Base-by-base conservation (phyloP, 78 protist species). In the Chrysochromulina tobinii region DNA sequence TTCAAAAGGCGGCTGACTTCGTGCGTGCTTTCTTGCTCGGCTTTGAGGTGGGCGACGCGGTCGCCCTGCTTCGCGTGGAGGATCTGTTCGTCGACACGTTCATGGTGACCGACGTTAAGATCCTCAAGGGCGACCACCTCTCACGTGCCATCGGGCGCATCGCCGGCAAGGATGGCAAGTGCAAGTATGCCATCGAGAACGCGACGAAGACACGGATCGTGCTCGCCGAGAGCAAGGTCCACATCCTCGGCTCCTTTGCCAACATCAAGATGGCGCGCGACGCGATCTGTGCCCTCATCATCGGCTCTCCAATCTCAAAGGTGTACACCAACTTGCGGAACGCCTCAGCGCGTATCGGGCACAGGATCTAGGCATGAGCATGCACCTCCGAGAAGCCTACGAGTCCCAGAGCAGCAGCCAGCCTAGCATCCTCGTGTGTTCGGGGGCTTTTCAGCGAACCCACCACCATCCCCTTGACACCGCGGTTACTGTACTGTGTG, bases 101-200 rank as follows among this genome's bases (percentile, higher is more conserved):
- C 58, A 18, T 1, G 54, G 58, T 59, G 58, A 89, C 72, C 11
- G 84, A 79, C 87, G 98, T 98, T 66, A 96, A 97, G 91, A 88
- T 91, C 7, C 94, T 99, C 5, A 92, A 96, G 17, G 99, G 99
- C 11, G 99, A 98, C 50, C 96, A 98, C 73, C 92, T 98, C 15
- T 61, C 97, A 5, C 97, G 99, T 18, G 99, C 99, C 23, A 97
- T 99, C 72, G 99, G 99, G 51, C 98, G 99, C 64, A 92, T 99
- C 2, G 99, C 99, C 27, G 99, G 99, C 83, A 93, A 93, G 93
- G 98, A 95, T 73, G 99, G 99, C 38, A 94, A 95, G 85, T 96
- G 98, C 25, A 98, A 97, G 91, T 98, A 88, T 86, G 95, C 99
- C 15, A 98, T 99, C 73, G 99, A 98, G 94, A 98, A 98, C 90